Base-by-base conservation (phyloP, 352 stramenopile genomes). In the Phytophthora boehmeriae region DNA sequence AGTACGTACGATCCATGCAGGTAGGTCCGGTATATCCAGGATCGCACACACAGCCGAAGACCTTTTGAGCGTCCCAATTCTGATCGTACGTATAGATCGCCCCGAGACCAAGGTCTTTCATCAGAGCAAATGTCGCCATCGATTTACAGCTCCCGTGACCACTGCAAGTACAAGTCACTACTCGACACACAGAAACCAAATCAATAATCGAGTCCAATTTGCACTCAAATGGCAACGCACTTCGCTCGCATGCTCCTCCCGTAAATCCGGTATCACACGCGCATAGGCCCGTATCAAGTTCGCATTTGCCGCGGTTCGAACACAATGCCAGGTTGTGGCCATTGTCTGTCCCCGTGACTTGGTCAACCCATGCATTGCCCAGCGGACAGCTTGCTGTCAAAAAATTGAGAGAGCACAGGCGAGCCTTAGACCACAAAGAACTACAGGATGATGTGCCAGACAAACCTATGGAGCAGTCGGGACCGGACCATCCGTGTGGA, bases 311-410 rank as follows among this genome's bases (percentile, higher is more conserved):
- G 5, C 81, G 73, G 56, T 98, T 98, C 1, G 89, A 96, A 59
- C 95, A 98, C 68, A 94, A 79, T 14, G 80, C 90, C 17, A 78
- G 43, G 54, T 91, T 86, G 77, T 98, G 95, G 17, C 89, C 93
- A 14, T 63, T 43, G 38, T 96, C 86, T 0, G 56, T 71, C 43
- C 9, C 62, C 30, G n/a, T 49, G 20, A 87, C 73, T n/a, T 74
- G 48, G 54, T 97, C 88, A 16, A 76, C 70, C 90, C 90, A 97
- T 2, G 88, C 86, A 20, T 41, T 17, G 25, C 81, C 82, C 22
- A 80, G 64, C 5, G 88, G 87, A 43, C 90, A 97, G 8, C 45
- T 83, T 22, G 77, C 79, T 80, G 11, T 6, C 23, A 10, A 1
- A 38, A 56, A 28, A 19, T 27, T 19, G 25, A 28, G 25, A 28